Evolutionary conservation across 495 filamentous ascomycete species (phyloP).

Genomic region (Podospora tetraspora): DNA sequence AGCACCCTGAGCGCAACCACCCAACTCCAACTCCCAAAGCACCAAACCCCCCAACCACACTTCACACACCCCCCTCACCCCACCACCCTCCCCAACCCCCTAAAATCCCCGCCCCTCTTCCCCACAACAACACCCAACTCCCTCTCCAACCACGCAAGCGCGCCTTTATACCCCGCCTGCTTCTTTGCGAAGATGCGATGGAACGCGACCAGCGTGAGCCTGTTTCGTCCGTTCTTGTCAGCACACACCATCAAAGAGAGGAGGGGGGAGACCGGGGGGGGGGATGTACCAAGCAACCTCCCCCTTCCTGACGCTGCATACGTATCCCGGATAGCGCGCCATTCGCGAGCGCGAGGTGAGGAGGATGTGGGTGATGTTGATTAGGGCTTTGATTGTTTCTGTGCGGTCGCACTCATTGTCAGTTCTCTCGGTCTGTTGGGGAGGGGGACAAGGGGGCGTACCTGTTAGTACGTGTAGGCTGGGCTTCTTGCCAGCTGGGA

Average conservation of each 20-base stretch:
- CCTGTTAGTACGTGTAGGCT: slow-evolving; percentile 52
- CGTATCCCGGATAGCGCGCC: slow-evolving; percentile 46
- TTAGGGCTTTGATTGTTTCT: slow-evolving; percentile 59
- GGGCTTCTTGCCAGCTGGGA: slow-evolving; percentile 53
- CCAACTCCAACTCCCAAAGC: neutral
- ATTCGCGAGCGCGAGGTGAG: slow-evolving; percentile 53
- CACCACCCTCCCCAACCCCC: slow-evolving; percentile 15
- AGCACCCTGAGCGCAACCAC: neutral
- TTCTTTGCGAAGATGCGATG: slow-evolving; percentile 57
- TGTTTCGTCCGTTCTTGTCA: slow-evolving; percentile 17
- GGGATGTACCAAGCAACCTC: slow-evolving; percentile 63
- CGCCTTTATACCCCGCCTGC: slow-evolving; percentile 58
- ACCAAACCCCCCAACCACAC: neutral
- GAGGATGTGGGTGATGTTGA: slow-evolving; percentile 58
- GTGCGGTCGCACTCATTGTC: too few relatives aligned
- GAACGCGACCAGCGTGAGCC: slow-evolving; percentile 64
- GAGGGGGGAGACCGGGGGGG: neutral
- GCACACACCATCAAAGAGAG: neutral
- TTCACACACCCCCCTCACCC: neutral
- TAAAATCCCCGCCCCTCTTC: slow-evolving; percentile 16
- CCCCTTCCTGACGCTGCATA: slow-evolving; percentile 53
- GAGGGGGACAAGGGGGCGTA: too few relatives aligned
- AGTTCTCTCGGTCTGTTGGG: too few relatives aligned
- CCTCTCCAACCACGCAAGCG: slow-evolving; percentile 58
- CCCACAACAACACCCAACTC: slow-evolving; percentile 30